Evolutionary conservation across 2,329 filamentous ascomycete genomes (phyloP), one percentile per base, ranked within the genome.

Genomic region (Cladosporium sp.): DNA sequence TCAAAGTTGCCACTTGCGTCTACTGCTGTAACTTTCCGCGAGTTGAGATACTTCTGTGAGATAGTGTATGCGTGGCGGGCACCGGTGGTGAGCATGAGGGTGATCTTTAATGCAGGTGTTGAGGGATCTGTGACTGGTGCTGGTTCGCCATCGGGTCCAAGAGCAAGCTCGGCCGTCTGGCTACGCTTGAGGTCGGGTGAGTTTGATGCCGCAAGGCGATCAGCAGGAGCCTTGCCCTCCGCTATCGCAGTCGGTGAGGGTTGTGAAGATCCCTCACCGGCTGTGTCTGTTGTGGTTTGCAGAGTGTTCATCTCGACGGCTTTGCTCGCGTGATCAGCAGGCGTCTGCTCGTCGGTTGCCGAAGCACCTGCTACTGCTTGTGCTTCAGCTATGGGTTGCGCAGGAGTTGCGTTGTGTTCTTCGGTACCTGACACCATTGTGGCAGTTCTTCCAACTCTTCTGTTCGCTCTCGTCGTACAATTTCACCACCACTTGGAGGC

Each of bases 51-150:
- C 69, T 85, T 90, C 68, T 90, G 88, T 73, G 96, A 90, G 64
- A 97, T 88, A 70, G 87, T 91, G 75, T 95, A 96, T 0, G 91
- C 91, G 74, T 97, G 91, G 61, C 91, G 82, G 36, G 89, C 88
- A 42, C 92, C 92, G 1, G 82, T 91, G 1, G 64, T 70, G 57
- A 96, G 81, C 36, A 97, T 82, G 36, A 97, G 79, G 53, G 90
- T 95, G 64, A 97, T 95, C 61, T 83, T 82, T 70, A 90, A 85
- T 6, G 75, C 71, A 3, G 76, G 74, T 17, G 47, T 36, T 19
- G 56, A 51, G 24, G 56, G 47, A 22, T 51, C 56, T 20, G 48
- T 45, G 34, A 24, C n/a, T 22, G 54, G 44, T 25, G 54, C 44
- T 10, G 54, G 54, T 22, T 56, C 34, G 19, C 56, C 56, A 28